phyloP scores from a whole-genome alignment of 225 moss, liverwort and hornwort species.

The Bryum argenteum region DNA sequence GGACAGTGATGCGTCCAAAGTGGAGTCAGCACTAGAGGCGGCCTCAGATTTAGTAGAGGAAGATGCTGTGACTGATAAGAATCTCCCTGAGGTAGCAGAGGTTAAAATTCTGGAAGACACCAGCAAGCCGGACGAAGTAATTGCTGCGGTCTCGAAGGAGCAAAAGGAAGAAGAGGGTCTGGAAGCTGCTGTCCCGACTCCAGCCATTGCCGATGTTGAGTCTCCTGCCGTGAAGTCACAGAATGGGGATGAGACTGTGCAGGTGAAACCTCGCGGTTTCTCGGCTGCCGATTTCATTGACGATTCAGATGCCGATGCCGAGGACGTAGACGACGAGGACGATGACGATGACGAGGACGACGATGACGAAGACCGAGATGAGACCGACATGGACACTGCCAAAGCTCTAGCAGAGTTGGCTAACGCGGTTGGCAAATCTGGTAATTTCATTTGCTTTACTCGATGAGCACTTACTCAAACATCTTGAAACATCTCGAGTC shows the following conservation, averaged over 20 bases:
- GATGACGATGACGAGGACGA: conserved; percentile 68
- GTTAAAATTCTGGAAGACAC: conserved; percentile 34
- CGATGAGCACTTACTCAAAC: not conserved
- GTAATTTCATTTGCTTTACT: conserved; percentile 24
- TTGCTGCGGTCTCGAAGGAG: conserved; percentile 35
- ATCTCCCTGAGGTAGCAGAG: conserved; percentile 30
- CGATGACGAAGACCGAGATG: conserved; percentile 55
- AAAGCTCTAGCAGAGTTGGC: conserved; percentile 53
- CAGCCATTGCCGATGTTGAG: conserved; percentile 46
- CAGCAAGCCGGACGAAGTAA: conserved; percentile 9
- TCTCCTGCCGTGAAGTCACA: conserved; percentile 33
- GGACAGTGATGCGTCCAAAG: conserved; percentile 32
- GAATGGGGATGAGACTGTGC: conserved; percentile 37
- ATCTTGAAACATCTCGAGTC: not conserved
- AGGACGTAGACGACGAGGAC: conserved; percentile 57
- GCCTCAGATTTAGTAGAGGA: conserved; percentile 27
- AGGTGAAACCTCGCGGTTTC: conserved; percentile 35
- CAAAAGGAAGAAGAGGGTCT: conserved; percentile 27
- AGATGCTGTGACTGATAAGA: conserved; percentile 29
- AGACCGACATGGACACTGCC: conserved; percentile 62
- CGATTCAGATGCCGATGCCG: conserved; percentile 54
- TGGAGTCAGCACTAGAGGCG: conserved; percentile 26
- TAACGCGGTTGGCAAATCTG: conserved; percentile 57
- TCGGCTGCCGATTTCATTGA: conserved; percentile 45
- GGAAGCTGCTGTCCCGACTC: conserved; percentile 37